Conservation (phyloP, 2,329 filamentous ascomycete genomes). For the Sodiomyces alkalinus region DNA sequence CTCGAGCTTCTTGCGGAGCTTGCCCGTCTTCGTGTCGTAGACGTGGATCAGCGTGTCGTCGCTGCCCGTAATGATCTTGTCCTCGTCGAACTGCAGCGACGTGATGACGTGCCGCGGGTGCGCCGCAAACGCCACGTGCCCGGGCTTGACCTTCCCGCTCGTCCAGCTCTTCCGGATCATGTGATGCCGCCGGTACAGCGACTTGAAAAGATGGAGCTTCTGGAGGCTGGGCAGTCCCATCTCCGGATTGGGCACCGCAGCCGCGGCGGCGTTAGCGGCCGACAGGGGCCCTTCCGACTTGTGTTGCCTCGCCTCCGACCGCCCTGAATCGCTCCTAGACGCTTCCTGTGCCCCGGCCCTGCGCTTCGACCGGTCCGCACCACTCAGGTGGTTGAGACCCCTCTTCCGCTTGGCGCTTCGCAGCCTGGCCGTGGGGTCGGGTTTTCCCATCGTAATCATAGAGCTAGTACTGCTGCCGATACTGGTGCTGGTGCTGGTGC, state of each 20-base stretch:
- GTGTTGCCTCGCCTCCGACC: constrained; percentile 31
- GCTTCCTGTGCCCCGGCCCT: constrained; percentile 33
- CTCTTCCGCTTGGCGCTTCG: constrained; percentile 43
- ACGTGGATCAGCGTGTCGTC: constrained; percentile 97
- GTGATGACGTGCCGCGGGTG: constrained; percentile 95
- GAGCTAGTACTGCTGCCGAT: no score
- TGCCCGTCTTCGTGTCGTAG: constrained; percentile 91
- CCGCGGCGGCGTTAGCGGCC: constrained; percentile 69
- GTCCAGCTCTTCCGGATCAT: constrained; percentile 91
- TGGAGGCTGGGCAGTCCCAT: constrained; percentile 66
- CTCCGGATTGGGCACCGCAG: constrained; percentile 67
- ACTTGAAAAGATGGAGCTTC: constrained; percentile 87
- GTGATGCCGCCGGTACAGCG: constrained; percentile 82
- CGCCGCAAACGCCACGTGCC: constrained; percentile 89
- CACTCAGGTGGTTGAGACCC: constrained; percentile 26
- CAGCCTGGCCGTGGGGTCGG: constrained; percentile 26
- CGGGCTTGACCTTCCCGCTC: constrained; percentile 65
- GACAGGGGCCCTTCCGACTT: constrained; percentile 72
- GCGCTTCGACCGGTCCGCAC: constrained; percentile 37
- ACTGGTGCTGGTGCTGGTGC: neutral
- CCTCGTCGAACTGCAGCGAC: constrained; percentile 91
- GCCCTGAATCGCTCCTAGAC: constrained; percentile 25
- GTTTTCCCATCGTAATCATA: constrained; percentile 17
- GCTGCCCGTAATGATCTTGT: constrained; percentile 95
- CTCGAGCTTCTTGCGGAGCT: constrained; percentile 65